phyloP scores from a whole-genome alignment of 2,329 filamentous ascomycete species.

The Westerdykella sp. region DNA sequence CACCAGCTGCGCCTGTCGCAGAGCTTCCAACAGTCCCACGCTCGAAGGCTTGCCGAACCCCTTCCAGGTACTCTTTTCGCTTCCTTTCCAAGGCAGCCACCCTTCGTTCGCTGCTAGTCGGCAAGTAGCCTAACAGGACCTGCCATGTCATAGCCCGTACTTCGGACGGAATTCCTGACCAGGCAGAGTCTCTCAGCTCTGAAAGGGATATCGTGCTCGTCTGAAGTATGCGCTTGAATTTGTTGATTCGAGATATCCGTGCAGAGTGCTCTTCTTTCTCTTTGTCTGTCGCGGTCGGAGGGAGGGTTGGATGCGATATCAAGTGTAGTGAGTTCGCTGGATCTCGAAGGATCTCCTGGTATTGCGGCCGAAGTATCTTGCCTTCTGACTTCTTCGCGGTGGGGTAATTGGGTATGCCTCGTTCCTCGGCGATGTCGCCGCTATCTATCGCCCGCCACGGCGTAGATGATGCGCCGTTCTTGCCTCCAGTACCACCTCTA shows the following conservation, averaged over 20 bases:
- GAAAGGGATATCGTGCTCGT: conserved; percentile 79
- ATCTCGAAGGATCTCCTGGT: conserved; percentile 82
- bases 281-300: conserved; percentile 68
- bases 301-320: conserved; percentile 76
- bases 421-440: conserved; percentile 88
- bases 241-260: conserved; percentile 90
- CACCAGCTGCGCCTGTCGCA: conserved; percentile 51
- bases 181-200: conserved; percentile 78
- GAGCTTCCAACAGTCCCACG: conserved; percentile 42
- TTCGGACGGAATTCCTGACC: conserved; percentile 91
- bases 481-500: conserved; percentile 7
- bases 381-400: conserved; percentile 84
- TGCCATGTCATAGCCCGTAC: conserved; percentile 99
- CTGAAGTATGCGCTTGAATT: conserved; percentile 94
- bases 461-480: conserved; percentile 12
- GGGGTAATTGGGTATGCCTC: conserved; percentile 75
- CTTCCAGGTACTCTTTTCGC: conserved; percentile 92
- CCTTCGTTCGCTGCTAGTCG: conserved; percentile 90
- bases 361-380: conserved; percentile 93
- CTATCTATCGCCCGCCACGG: conserved; percentile 65
- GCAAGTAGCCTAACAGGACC: conserved; percentile 86
- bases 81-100: conserved; percentile 89
- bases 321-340: conserved; percentile 93
- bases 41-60: conserved; percentile 65
- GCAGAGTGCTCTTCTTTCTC: conserved; percentile 81